A percentile compares a stretch with the other conserved stretches of the same genome.
These are phyloP conservation scores for Anastatica hierochuntica DNA, from an alignment of 345 rosid species.

Conservation along the genomic window DNA sequence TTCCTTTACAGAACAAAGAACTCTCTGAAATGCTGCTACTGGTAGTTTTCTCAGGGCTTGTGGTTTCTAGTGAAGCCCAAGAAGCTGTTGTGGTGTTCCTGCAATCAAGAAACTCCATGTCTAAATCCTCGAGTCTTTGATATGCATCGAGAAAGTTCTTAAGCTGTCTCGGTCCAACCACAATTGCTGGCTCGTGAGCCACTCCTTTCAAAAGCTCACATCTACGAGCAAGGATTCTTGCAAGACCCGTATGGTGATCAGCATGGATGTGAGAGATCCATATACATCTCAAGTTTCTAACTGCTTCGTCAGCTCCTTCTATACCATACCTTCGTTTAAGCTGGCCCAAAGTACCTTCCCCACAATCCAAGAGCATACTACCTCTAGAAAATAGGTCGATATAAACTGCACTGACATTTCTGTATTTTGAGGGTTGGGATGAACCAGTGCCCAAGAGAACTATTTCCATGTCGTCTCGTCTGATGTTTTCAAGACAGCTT, in stretches of 20 bases:
- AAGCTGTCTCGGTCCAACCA: conserved; percentile 78
- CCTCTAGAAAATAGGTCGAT: conserved; percentile 77
- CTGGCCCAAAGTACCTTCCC: conserved; percentile 96
- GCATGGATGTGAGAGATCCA: conserved; percentile 99
- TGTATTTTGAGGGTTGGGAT: conserved; percentile 91
- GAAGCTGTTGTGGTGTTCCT: conserved; percentile 57
- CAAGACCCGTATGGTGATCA: conserved; percentile 88
- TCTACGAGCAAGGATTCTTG: conserved; percentile 82
- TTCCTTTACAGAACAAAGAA: conserved; percentile 52
- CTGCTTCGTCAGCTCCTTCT: conserved; percentile 69
- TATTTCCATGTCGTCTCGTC: conserved; percentile 86
- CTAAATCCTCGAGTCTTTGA: conserved; percentile 83
- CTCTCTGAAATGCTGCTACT: conserved; percentile 16
- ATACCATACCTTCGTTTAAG: conserved; percentile 87
- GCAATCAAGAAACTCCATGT: conserved; percentile 87
- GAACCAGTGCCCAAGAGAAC: conserved; percentile 96
- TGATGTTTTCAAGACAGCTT: conserved; percentile 63
- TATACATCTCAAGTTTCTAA: conserved; percentile 59
- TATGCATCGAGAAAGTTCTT: conserved; percentile 82
- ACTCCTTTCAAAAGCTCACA: conserved; percentile 52
- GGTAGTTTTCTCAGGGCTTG: conserved; percentile 18
- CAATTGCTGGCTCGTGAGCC: conserved; percentile 71
- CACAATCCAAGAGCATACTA: conserved; percentile 79
- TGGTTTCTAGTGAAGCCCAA: conserved; percentile 44
- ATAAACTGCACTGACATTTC: conserved; percentile 78